Conservation (phyloP, 345 rosid species). For the Dovyalis caffra region DNA sequence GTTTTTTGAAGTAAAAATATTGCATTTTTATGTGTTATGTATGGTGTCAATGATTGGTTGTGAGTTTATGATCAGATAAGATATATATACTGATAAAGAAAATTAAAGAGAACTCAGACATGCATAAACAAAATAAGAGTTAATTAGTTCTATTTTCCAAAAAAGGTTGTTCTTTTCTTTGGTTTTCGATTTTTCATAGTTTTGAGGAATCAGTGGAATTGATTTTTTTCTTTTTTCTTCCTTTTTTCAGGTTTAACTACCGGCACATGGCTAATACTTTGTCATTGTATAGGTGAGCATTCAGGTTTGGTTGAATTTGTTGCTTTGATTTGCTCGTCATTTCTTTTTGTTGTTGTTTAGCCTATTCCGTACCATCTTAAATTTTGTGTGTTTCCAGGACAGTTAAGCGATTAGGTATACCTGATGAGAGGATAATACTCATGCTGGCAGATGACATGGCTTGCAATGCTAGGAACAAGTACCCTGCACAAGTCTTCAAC, state of each 20-base stretch:
- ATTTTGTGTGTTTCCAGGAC: conserved; percentile 56
- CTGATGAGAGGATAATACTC: conserved; percentile 91
- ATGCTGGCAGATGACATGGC: conserved; percentile 99
- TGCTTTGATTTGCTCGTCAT: background rate
- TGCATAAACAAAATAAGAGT: background rate
- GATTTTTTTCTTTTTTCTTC: conserved; percentile 4
- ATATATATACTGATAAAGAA: too few species aligned
- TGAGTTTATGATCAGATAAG: background rate
- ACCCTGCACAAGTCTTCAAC: conserved; percentile 96
- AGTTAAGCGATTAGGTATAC: conserved; percentile 91
- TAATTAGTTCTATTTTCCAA: too few species aligned
- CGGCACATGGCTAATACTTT: conserved; percentile 96
- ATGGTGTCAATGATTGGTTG: background rate
- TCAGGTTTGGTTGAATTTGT: background rate
- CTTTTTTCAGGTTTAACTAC: conserved; percentile 85
- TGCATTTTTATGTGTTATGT: background rate
- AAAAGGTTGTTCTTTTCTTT: background rate
- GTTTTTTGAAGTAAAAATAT: background rate
- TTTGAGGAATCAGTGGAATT: conserved; percentile 10
- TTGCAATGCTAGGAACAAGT: conserved; percentile 89
- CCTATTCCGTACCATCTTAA: background rate
- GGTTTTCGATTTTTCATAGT: background rate
- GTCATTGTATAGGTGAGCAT: conserved; percentile 78
- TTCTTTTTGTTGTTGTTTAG: conserved; percentile 3
- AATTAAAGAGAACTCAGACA: background rate